A percentile compares a stretch with the other conserved stretches of the same genome.
Conservation (phyloP, 2,329 filamentous ascomycete species). For the Nemania abortiva region DNA sequence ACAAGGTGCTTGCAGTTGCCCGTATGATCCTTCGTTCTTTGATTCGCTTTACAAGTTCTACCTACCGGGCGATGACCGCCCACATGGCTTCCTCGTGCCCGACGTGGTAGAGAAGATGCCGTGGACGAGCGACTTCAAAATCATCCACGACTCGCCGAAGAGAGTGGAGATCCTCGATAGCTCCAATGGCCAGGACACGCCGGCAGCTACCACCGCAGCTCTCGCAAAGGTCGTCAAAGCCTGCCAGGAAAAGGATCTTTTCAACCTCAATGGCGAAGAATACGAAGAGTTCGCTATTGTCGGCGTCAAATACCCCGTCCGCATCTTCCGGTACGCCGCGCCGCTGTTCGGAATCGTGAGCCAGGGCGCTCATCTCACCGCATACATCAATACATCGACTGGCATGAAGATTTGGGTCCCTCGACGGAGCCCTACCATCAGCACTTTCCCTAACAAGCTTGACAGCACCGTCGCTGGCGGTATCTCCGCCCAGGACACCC, state of each 20-base stretch:
- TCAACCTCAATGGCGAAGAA: conserved; percentile 2
- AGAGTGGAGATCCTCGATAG: too few species aligned
- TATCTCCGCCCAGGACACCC: background rate
- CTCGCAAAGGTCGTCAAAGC: background rate
- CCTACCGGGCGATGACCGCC: too few species aligned
- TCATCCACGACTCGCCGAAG: too few species aligned
- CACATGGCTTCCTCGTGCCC: too few species aligned
- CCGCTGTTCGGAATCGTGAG: background rate
- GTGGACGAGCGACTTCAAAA: too few species aligned
- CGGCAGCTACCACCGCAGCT: conserved; percentile 1
- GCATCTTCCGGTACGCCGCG: background rate
- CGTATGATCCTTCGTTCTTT: too few species aligned
- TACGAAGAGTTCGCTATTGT: background rate
- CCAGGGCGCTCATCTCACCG: conserved; percentile 3
- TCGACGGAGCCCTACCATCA: background rate
- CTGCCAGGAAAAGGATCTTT: background rate
- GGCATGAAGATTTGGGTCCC: background rate
- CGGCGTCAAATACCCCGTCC: background rate
- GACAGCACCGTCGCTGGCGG: conserved; percentile 1
- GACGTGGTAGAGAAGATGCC: too few species aligned
- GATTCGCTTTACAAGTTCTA: too few species aligned
- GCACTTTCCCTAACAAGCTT: background rate
- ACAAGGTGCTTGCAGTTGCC: too few species aligned
- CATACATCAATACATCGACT: background rate
- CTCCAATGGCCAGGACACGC: background rate